Evolutionary conservation across 2,329 filamentous ascomycete species (phyloP), one percentile per base, ranked within the genome.

Genomic region (Ceratocystis papillata): DNA sequence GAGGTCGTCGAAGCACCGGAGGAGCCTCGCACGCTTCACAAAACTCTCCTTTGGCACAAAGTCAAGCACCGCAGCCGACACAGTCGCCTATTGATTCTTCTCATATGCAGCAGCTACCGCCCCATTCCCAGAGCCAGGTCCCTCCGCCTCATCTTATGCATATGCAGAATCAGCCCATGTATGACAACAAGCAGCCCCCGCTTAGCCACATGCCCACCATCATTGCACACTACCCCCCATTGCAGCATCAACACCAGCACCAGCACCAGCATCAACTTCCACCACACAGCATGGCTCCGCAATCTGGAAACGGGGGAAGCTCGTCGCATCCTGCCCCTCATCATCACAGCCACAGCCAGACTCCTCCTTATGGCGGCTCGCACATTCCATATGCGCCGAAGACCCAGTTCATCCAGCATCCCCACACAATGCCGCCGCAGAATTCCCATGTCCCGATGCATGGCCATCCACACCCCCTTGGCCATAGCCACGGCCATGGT

Each of bases 171-270:
- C 63, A 65, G 41, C 63, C 63, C 22, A 65, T 65, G 41, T 65
- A 65, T n/a, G 63, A 65, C 53, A 60, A 65, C 53, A 59, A 65
- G 41, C 63, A 65, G 63, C 63, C 63, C 12, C 63, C 63, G 41
- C 63, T 67, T 61, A 63, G 57, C 25, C 61, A 65, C 48, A 67
- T 67, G 66, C 66, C 66, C 5, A 67, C 64, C 17, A 59, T 67
- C 1, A 63, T 62, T 25, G 63, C 66, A 7, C 66, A 67, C 45
- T 67, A 67, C 33, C 66, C 60, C 5, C 60, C 61, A 17, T 37
- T 59, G 22, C 55, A 62, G 28, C 45, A 50, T 5, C 33, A 45
- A 12, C 59, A 37, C 37, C 53, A 64, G 20, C 45, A 30, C n/a
- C 60, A 60, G 28, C 55, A 30, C 15, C 62, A 53, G n/a, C 48